Evolutionary conservation across 2,329 filamentous ascomycete species (phyloP).

Genomic region (Ascochyta viciae-villosae): DNA sequence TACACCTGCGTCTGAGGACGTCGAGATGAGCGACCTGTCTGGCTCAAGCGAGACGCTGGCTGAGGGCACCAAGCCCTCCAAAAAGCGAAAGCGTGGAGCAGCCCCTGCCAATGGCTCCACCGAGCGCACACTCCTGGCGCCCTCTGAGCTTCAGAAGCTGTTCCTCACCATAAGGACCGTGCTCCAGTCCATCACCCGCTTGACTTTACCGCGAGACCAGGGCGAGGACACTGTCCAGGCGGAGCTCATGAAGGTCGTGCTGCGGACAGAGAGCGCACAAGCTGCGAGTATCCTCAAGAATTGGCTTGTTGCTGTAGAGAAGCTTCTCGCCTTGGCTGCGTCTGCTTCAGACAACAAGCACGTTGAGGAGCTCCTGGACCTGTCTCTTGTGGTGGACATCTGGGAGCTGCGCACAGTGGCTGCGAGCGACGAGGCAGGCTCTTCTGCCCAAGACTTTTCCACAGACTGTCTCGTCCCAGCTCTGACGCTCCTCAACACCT

Average conservation of each 20-base stretch:
- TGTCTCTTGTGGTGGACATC: constrained; percentile 37
- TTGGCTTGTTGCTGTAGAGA: constrained; percentile 41
- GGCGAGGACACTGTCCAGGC: constrained; percentile 32
- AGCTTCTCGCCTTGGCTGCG: constrained; percentile 15
- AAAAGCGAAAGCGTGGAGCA: constrained; percentile 46
- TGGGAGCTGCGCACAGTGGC: constrained; percentile 46
- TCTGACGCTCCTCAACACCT: constrained; percentile 33
- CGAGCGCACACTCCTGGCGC: constrained; percentile 23
- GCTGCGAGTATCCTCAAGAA: constrained; percentile 46
- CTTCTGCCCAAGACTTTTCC: constrained; percentile 47
- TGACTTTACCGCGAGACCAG: constrained; percentile 20
- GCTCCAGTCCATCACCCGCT: constrained; percentile 28
- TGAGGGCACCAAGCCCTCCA: constrained; percentile 36
- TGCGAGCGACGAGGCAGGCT: constrained; percentile 32
- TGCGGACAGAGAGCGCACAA: constrained; percentile 44
- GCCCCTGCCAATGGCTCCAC: constrained; percentile 22
- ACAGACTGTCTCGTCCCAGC: constrained; percentile 47
- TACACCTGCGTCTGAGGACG: constrained; percentile 10
- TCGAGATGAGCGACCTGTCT: constrained; percentile 25
- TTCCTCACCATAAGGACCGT: constrained; percentile 33
- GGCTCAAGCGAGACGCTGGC: constrained; percentile 40
- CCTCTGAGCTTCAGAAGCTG: constrained; percentile 24
- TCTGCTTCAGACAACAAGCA: background rate
- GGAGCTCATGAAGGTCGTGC: constrained; percentile 47
- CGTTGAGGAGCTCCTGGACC: constrained; percentile 23